Evolutionary conservation across 441 rosid genomes (phyloP), one percentile per base, ranked within the genome.

Genomic region (Gossypium schwendimanii): DNA sequence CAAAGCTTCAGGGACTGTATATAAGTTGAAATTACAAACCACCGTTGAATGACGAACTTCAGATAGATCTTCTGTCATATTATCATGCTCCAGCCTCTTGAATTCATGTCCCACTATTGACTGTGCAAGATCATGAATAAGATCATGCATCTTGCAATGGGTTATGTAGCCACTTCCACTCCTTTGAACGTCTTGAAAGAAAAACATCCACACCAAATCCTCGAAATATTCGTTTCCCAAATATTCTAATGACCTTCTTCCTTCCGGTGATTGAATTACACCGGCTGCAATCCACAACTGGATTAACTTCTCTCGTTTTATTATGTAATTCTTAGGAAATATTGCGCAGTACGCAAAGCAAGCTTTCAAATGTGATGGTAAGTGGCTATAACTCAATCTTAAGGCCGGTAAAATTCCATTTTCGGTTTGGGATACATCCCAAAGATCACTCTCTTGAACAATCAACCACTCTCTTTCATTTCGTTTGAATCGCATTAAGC

Each of bases 231-330:
- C 77, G 9, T 53, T 60, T 15, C 75, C 78, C 14, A 62, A 11
- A 18, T 28, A 52, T 54, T 78, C 72, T 2, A 73, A 70, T 18
- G 67, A 61, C 68, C 3, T 52, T 18, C 17, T 49, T 7, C 59
- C 45, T 6, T 49, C 72, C 6, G 47, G 63, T 4, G 76, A 41
- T 60, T 20, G 68, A 33, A 76, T 64, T 21, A 81, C 59, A 17
- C 80, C 84, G 4, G 66, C 76, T 17, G 82, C 82, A 18, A 78
- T 49, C 82, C 80, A 76, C 1, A 76, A 24, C 21, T 62, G 80
- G 26, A 80, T 54, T 17, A 82, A 28, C 69, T 74, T 70, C 6
- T 77, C 76, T 72, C 67, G 63, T 14, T 70, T 67, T 28, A 79
- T 73, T 5, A 21, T 73, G 60, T 64, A 69, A 62, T 69, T 70